Conservation (phyloP, 2,329 filamentous ascomycete genomes). For the Gnomoniopsis sp. region DNA sequence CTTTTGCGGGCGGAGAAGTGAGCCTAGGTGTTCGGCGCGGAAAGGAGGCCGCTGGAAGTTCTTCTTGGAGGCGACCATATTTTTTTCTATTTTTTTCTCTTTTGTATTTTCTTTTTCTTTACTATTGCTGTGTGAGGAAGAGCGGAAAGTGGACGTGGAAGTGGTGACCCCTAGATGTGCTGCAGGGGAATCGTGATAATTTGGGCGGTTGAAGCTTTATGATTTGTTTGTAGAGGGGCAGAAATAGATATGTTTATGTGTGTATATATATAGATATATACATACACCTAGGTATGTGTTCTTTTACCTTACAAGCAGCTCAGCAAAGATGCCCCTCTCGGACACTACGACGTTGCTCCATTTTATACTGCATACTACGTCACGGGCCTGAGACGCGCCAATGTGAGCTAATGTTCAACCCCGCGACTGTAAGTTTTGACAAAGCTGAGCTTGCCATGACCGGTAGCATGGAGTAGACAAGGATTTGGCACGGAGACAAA, state of each 20-base stretch:
- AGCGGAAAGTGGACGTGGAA: too few relatives aligned
- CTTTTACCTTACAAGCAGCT: background rate
- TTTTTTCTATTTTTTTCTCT: too few relatives aligned
- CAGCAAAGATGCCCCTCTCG: background rate
- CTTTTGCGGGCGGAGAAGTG: constrained; percentile 65
- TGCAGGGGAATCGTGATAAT: too few relatives aligned
- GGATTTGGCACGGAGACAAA: background rate
- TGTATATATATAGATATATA: too few relatives aligned
- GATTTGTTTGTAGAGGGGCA: too few relatives aligned
- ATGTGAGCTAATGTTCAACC: background rate
- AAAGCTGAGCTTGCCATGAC: background rate
- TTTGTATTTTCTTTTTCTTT: too few relatives aligned
- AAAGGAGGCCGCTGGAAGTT: constrained; percentile 49
- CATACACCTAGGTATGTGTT: background rate
- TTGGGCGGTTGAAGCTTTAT: too few relatives aligned
- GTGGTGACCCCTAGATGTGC: too few relatives aligned
- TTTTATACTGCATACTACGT: background rate
- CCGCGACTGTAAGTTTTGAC: background rate
- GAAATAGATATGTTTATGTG: too few relatives aligned
- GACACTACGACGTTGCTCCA: background rate
- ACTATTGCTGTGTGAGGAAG: too few relatives aligned
- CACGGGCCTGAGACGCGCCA: too few relatives aligned
- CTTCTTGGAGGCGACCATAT: constrained; percentile 4
- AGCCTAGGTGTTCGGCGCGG: constrained; percentile 74
- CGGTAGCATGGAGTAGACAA: background rate